Percentiles rank a stretch among this genome's conserved stretches.
These are phyloP conservation scores for Akanthomyces uredinophilus DNA, from an alignment of 2,329 filamentous ascomycete genomes.

Conservation along the genomic window DNA sequence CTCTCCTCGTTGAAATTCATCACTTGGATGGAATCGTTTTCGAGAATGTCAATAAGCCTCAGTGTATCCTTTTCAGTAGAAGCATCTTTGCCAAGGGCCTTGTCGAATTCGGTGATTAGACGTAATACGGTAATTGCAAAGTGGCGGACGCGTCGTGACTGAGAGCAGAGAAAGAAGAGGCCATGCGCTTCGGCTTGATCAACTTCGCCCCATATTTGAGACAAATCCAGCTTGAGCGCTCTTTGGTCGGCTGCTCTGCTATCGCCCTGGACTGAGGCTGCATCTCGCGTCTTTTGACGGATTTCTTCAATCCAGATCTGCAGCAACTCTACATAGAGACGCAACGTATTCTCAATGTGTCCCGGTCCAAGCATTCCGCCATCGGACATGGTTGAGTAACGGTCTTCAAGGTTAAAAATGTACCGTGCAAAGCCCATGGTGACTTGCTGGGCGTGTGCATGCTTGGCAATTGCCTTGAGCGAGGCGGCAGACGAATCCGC, in stretches of 20 bases:
- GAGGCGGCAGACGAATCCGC: slow-evolving; percentile 88
- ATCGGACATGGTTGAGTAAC: slow-evolving; percentile 96
- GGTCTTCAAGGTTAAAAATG: slow-evolving; percentile 97
- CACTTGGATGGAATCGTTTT: slow-evolving; percentile 81
- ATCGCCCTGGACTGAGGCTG: slow-evolving; percentile 59
- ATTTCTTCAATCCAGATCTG: slow-evolving; percentile 99
- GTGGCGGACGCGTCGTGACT: slow-evolving; percentile 80
- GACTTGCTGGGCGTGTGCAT: slow-evolving; percentile 89
- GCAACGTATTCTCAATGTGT: slow-evolving; percentile 90
- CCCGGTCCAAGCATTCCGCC: slow-evolving; percentile 91
- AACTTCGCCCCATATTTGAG: slow-evolving; percentile 85
- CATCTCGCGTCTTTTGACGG: slow-evolving; percentile 74
- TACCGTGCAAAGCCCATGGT: slow-evolving; percentile 95
- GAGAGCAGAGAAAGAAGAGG: slow-evolving; percentile 93
- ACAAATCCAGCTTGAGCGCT: slow-evolving; percentile 75
- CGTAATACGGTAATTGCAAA: slow-evolving; percentile 91
- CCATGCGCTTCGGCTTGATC: slow-evolving; percentile 97
- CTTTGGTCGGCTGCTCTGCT: slow-evolving; percentile 61
- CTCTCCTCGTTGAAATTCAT: slow-evolving; percentile 92
- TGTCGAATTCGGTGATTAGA: slow-evolving; percentile 90
- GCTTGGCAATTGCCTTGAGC: slow-evolving; percentile 88
- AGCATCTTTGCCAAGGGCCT: slow-evolving; percentile 67
- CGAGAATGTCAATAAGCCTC: slow-evolving; percentile 85
- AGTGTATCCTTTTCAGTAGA: slow-evolving; percentile 55
- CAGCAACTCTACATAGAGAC: slow-evolving; percentile 86